Base-by-base conservation (phyloP, 169 alveolate species). In the Cryptosporidium meleagridis region DNA sequence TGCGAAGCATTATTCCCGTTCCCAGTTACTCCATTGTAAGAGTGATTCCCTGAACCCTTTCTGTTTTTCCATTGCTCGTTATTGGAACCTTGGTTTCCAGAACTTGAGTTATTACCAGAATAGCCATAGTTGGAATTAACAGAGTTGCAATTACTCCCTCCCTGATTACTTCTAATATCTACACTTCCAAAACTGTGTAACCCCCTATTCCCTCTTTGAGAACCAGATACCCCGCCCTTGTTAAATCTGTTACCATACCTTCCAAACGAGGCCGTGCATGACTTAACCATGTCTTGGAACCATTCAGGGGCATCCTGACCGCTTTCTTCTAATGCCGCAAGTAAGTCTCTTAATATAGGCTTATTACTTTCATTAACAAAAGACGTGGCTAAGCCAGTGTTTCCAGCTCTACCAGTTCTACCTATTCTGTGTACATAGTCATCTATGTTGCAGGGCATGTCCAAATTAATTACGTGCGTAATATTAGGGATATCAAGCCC, bases 371-470 rank as follows among this genome's bases (percentile, higher is more conserved):
- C 98, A 87, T 96, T 95, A 45, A 98, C 97, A 70, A 98, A 95
- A 26, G 98, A 95, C 0, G 98, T 97, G 33, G 99, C 99, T 85
- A 93, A 94, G 67, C 99, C 99, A 26, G 94, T 94, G 84, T 96
- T 97, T n/a, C 99, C 99, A 18, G 99, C 99, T 71, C 99, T 94
- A 10, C 99, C 99, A 14, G 99, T 98, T 91, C 99, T 95, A 37
- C 99, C 99, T 58, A 98, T 97, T 71, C 97, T 85, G 93, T 97
- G 99, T 44, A 98, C 97, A 92, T 98, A 98, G 85, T 96, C 98
- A 87, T 97, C 98, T 23, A 95, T 95, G 91, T 97, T 97, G 69
- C 96, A 94, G 18, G 99, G 99, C 52, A 98, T 94, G 92, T 98
- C 99, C 85, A 95, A 97, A 93, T 97, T 97, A 41, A 98, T 95